Conservation (phyloP, 345 rosid genomes). For the Carallia pectinifolia region DNA sequence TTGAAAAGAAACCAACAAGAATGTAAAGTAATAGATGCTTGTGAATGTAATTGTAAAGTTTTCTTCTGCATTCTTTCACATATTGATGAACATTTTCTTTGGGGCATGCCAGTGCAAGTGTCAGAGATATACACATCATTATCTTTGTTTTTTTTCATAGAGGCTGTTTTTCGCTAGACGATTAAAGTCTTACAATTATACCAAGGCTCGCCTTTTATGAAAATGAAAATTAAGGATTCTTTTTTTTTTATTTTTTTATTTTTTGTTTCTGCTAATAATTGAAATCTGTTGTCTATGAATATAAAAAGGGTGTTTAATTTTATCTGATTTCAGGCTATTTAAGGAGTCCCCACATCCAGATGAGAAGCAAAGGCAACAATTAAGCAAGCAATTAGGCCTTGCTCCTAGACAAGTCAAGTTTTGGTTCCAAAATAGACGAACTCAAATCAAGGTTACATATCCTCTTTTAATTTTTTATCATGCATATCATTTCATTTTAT, state of each 20-base stretch:
- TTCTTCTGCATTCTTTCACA: slow-evolving; percentile 16
- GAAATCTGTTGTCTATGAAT: too few species aligned
- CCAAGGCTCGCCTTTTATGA: too few species aligned
- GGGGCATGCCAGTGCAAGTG: too few species aligned
- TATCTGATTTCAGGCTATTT: slow-evolving; percentile 52
- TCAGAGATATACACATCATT: too few species aligned
- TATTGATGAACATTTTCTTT: too few species aligned
- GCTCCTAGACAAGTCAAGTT: slow-evolving; percentile 98
- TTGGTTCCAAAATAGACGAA: slow-evolving; percentile 99
- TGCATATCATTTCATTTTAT: neutral
- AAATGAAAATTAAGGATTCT: too few species aligned
- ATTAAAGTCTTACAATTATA: too few species aligned
- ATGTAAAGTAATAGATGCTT: slow-evolving; percentile 24
- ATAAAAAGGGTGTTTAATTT: neutral
- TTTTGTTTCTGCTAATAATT: too few species aligned
- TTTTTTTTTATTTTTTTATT: too few species aligned
- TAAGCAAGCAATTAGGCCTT: slow-evolving; percentile 90
- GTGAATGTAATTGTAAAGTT: slow-evolving; percentile 15
- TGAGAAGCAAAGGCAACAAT: slow-evolving; percentile 94
- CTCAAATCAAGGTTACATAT: slow-evolving; percentile 69
- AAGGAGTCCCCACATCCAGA: slow-evolving; percentile 99
- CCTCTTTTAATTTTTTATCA: neutral
- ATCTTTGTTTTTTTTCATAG: too few species aligned
- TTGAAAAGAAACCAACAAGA: slow-evolving; percentile 19
- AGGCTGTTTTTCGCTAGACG: too few species aligned